Percentiles rank a stretch among this genome's conserved stretches.
Evolutionary conservation across 345 rosid species (phyloP).

Genomic region (Gynandropsis gynandra): DNA sequence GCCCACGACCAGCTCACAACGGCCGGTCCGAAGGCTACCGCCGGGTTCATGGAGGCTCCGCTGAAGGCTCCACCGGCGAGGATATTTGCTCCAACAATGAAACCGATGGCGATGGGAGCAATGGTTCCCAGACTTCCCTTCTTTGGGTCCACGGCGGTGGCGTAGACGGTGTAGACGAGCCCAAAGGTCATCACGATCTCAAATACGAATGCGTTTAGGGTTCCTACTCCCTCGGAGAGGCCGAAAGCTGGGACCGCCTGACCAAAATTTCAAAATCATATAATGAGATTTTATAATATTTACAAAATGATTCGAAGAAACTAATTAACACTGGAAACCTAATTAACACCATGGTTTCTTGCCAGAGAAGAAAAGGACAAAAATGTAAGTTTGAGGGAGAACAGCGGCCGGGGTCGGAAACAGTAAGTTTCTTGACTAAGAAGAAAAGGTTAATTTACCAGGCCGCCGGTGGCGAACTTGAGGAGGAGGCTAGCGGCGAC

Average conservation of each 20-base stretch:
- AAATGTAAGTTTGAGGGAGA: too few species aligned
- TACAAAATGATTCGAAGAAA: too few species aligned
- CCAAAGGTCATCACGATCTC: slow-evolving; percentile 98
- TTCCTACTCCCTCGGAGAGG: slow-evolving; percentile 57
- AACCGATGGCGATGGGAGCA: slow-evolving; percentile 87
- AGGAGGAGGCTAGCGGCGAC: slow-evolving; percentile 82
- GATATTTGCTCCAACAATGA: slow-evolving; percentile 87
- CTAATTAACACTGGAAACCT: too few species aligned
- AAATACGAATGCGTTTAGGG: slow-evolving; percentile 64
- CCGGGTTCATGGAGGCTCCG: slow-evolving; percentile 97
- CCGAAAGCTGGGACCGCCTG: slow-evolving; percentile 62
- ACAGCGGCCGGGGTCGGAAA: too few species aligned
- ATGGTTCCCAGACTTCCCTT: slow-evolving; percentile 59
- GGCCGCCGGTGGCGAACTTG: slow-evolving; percentile 57
- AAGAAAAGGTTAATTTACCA: slow-evolving; percentile 32
- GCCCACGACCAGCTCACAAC: slow-evolving; percentile 86
- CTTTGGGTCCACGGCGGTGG: slow-evolving; percentile 90
- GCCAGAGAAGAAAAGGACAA: slow-evolving; percentile 16
- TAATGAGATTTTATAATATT: too few species aligned
- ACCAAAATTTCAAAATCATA: not conserved
- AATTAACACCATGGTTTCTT: slow-evolving; percentile 1
- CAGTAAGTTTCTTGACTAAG: too few species aligned
- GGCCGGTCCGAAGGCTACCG: slow-evolving; percentile 91
- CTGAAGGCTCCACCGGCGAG: slow-evolving; percentile 80
- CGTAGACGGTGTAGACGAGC: slow-evolving; percentile 83